phyloP scores from a whole-genome alignment of 306 rosid species.

The Geum urbanum region DNA sequence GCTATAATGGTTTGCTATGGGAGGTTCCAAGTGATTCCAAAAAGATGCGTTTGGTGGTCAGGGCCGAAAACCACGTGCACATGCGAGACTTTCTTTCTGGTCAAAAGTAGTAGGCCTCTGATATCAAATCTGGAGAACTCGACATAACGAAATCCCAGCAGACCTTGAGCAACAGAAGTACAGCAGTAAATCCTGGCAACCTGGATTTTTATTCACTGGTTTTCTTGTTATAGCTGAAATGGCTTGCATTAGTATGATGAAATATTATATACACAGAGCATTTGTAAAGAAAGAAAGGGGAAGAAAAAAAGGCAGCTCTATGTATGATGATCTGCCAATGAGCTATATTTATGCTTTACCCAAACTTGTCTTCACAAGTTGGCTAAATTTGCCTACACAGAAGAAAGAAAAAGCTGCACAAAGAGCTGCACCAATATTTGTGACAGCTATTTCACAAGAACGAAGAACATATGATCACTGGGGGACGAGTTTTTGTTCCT shows the following conservation, averaged over 20 bases:
- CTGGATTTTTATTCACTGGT: neutral
- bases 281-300: neutral
- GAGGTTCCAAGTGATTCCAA: constrained; percentile 79
- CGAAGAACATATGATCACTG: too few relatives aligned
- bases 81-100: constrained; percentile 72
- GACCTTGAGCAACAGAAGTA: neutral
- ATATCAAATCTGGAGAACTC: neutral
- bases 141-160: neutral
- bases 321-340: neutral
- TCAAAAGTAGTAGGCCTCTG: constrained; percentile 44
- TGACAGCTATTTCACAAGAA: too few relatives aligned
- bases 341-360: neutral
- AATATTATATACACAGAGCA: neutral
- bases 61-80: constrained; percentile 56
- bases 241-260: neutral
- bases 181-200: neutral
- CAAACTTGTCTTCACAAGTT: neutral
- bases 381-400: neutral
- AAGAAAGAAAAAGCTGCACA: neutral
- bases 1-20: constrained; percentile 83
- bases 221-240: neutral
- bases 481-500: too few relatives aligned
- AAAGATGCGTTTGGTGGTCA: constrained; percentile 77
- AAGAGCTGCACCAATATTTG: too few relatives aligned
- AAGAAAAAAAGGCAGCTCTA: neutral